Percentiles rank a stretch among this genome's conserved stretches.
Evolutionary conservation across 768 basidiomycete genomes (phyloP).

Genomic region (Suillus alpinus): DNA sequence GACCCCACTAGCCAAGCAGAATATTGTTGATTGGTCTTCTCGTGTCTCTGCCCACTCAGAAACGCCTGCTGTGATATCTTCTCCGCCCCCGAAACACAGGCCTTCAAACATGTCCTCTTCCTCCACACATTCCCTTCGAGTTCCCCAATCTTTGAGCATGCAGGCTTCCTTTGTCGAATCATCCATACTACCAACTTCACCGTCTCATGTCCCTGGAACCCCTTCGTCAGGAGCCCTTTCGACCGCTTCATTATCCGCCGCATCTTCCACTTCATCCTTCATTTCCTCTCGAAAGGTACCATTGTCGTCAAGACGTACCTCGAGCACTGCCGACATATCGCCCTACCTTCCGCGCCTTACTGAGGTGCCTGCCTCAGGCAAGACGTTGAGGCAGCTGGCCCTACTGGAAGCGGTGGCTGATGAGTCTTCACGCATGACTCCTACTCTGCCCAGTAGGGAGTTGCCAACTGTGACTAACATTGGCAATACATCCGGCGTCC

Average conservation of each 20-base stretch:
- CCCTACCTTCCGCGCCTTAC: constrained; percentile 59
- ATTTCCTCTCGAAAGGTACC: constrained; percentile 19
- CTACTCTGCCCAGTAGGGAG: constrained; percentile 31
- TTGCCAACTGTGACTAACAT: constrained; percentile 13
- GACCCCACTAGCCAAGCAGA: constrained; percentile 11
- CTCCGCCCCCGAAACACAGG: constrained; percentile 6
- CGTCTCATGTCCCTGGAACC: constrained; percentile 4
- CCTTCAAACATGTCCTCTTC: constrained; percentile 9
- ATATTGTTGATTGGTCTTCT: constrained; percentile 32
- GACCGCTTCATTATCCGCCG: constrained; percentile 3
- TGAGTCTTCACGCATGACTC: constrained; percentile 66
- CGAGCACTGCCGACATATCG: constrained; percentile 63
- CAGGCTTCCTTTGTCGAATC: constrained; percentile 2
- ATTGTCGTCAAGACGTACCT: constrained; percentile 32
- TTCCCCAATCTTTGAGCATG: constrained; percentile 1
- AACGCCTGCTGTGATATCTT: constrained; percentile 7
- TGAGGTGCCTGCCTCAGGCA: constrained; percentile 56
- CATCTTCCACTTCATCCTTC: constrained; percentile 12
- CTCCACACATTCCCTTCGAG: background rate
- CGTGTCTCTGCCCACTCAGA: constrained; percentile 24
- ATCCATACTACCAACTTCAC: background rate
- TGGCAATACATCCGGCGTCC: constrained; percentile 3
- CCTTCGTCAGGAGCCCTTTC: constrained; percentile 8
- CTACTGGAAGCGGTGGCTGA: constrained; percentile 70
- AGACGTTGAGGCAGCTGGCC: constrained; percentile 66